Evolutionary conservation across 2,329 filamentous ascomycete species (phyloP), one percentile per base, ranked within the genome.

Genomic region (Aspergillus carbonarius): DNA sequence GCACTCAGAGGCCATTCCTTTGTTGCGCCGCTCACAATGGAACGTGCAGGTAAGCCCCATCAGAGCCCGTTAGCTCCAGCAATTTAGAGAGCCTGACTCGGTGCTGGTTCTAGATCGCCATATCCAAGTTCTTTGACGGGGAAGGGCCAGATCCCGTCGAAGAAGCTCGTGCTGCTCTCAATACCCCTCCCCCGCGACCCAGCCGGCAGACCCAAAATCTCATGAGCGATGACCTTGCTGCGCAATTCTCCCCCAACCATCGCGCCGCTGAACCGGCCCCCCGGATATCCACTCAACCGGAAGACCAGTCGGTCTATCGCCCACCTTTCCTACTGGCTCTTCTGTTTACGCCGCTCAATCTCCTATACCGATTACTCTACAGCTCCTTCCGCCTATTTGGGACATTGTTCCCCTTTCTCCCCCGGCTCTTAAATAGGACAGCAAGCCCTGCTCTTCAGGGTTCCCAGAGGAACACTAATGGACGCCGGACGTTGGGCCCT

Each of bases 91-190:
- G 17, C 17, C 48, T 44, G 25, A 61, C 25, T 1, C 54, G 40
- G 55, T 63, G 44, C 30, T 15, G 25, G 2, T 30, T n/a, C 40
- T 25, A 97, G 88, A 96, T 98, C 68, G 93, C 95, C 58, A 93
- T 99, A 63, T 87, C 95, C 64, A 96, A 96, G 72, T 98, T 98
- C 84, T 99, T 97, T 74, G 95, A 99, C 70, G 95, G 95, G 66
- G 95, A 98, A 78, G 89, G 89, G 3, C 85, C 92, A 50, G 91
- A 96, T 72, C 89, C 86, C 12, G 80, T 93, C 17, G 89, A 90
- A 58, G 91, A 95, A 78, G 90, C 90, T 58, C 83, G 88, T 52
- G 83, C 88, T 50, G 82, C 84, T 7, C 82, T 88, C 60, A 76
- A 82, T n/a, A 70, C 77, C 32, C 81, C 86, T 39, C 87, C 88